These are phyloP conservation scores for Trifolium subterraneum DNA, from an alignment of 306 rosid species.

Conservation along the genomic window DNA sequence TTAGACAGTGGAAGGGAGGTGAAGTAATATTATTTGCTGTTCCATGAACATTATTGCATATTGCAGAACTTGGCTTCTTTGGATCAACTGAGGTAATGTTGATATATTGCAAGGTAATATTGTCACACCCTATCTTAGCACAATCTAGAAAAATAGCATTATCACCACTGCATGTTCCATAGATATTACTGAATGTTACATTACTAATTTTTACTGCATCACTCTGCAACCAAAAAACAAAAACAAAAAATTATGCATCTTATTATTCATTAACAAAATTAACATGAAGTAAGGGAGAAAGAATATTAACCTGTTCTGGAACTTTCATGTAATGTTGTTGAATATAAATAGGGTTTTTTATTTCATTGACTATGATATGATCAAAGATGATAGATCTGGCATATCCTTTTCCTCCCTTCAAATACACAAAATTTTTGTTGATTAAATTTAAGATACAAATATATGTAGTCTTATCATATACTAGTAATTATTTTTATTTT, in stretches of 20 bases:
- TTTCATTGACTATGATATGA: conserved; percentile 33
- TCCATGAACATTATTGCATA: conserved; percentile 42
- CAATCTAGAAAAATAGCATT: conserved; percentile 41
- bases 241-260: background rate
- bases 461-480: background rate
- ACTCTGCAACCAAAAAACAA: conserved; percentile 18
- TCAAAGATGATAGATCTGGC: conserved; percentile 16
- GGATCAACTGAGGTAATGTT: conserved; percentile 39
- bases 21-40: background rate
- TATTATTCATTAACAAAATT: background rate
- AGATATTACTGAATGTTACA: conserved; percentile 38
- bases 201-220: conserved; percentile 39
- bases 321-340: conserved; percentile 42
- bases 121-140: conserved; percentile 38
- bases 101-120: conserved; percentile 26
- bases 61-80: conserved; percentile 14
- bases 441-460: background rate
- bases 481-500: background rate
- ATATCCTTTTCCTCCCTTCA: conserved; percentile 44
- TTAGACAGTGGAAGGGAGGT: conserved; percentile 28
- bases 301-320: conserved; percentile 21
- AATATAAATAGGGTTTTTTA: conserved; percentile 3
- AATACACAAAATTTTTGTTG: background rate
- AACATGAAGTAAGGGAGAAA: background rate
- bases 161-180: conserved; percentile 34